Base-by-base conservation (phyloP, 306 rosid species). In the Vicia faba region DNA sequence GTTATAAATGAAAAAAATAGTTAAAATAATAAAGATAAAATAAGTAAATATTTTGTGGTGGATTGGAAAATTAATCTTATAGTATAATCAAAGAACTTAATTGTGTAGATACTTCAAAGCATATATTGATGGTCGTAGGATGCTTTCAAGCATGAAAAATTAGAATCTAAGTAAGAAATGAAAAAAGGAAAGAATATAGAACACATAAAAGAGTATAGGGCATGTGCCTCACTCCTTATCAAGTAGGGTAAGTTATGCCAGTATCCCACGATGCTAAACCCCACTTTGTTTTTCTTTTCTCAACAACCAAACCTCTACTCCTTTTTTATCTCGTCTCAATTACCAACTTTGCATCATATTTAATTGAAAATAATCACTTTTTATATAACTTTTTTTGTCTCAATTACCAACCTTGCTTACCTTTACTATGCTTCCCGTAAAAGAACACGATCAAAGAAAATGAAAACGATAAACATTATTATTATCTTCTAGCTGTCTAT, bases 221-320 rank as follows among this genome's bases (percentile, higher is more conserved):
- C 92, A 84, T 84, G 88, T 86, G 92, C 78, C 76, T 83, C 84
- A 61, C 73, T 79, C 91, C 73, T 75, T 75, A 53, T 84, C 90
- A 78, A 74, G 89, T 83, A 89, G 96, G 86, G 80, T 78, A 75
- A 23, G 82, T 71, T 74, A 3, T 72, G 76, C 79, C 83, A 77
- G 51, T 70, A 56, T 75, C 70, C 83, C 84, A 81, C 85, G 84
- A 76, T 77, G 78, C 68, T 62, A 67, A 46, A 69, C 83, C 86
- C 85, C 85, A 79, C 86, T 25, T 23, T 75, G 78, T 73, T 77
- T 68, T 73, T 35, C 63, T 78, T 77, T 79, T 38, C 23, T 31
- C 61, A 79, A 59, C 69, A 78, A 35, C 66, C 78, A 61, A 66
- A 25, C 53, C 41, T 72, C 61, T 31, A 49, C 74, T 68, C 76